Evolutionary conservation across 768 basidiomycete genomes (phyloP).

Genomic region (Leccinum truebloodii): DNA sequence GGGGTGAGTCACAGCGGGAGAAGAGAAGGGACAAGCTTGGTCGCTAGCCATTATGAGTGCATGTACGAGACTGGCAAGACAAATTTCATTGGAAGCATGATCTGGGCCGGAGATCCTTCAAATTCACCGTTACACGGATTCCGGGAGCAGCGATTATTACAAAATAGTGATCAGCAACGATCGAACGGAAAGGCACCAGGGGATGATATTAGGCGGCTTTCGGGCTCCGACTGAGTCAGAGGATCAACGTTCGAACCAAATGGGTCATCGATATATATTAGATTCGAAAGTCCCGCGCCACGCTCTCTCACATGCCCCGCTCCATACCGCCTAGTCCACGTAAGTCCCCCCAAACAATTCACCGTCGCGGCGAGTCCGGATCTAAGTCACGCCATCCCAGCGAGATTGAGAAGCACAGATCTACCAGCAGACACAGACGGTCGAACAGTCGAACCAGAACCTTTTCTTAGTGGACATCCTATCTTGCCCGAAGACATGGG

Average conservation of each 20-base stretch:
- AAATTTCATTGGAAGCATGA: no score
- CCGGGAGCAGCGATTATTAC: no score
- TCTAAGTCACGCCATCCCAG: conserved; percentile 9
- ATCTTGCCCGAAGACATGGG: conserved; percentile 34
- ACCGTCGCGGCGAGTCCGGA: background rate
- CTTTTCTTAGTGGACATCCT: conserved; percentile 31
- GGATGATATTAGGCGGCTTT: background rate
- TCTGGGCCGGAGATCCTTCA: no score
- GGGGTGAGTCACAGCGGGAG: no score
- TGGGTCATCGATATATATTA: background rate
- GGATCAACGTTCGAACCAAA: background rate
- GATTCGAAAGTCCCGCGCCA: background rate
- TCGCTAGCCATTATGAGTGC: no score
- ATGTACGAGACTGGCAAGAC: no score
- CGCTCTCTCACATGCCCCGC: conserved; percentile 10
- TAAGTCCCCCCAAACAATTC: conserved; percentile 9
- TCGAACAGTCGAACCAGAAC: conserved; percentile 9
- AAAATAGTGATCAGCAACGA: no score
- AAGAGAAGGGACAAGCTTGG: no score
- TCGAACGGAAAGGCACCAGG: no score
- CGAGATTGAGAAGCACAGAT: conserved; percentile 28
- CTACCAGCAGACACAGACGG: conserved; percentile 21
- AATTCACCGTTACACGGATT: no score
- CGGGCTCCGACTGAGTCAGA: background rate
- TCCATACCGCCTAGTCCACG: conserved; percentile 27